phyloP scores from a whole-genome alignment of 148 eudicot genomes.

The Dianthus caryophyllus region DNA sequence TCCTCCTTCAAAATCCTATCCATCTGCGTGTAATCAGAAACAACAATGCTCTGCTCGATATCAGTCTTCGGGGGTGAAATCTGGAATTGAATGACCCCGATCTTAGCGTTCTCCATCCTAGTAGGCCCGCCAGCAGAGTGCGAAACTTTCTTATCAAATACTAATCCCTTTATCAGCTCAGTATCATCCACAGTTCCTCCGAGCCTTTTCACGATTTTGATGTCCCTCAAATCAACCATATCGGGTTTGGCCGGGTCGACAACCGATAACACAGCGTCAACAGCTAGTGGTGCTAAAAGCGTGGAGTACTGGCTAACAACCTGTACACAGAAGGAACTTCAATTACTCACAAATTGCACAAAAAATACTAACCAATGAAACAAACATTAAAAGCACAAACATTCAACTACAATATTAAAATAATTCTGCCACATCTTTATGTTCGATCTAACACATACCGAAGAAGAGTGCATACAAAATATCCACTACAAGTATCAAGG shows the following conservation, averaged over 20 bases:
- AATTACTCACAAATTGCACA: not conserved
- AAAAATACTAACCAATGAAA: not conserved
- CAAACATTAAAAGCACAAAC: not conserved
- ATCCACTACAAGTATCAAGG: too few species aligned
- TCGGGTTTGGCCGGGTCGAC: slow-evolving; percentile 76
- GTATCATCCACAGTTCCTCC: slow-evolving; percentile 98
- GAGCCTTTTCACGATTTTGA: slow-evolving; percentile 81
- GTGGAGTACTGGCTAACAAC: slow-evolving; percentile 92
- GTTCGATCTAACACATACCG: not conserved
- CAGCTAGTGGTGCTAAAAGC: slow-evolving; percentile 86
- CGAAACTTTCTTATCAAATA: slow-evolving; percentile 90
- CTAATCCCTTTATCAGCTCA: slow-evolving; percentile 74
- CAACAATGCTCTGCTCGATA: slow-evolving; percentile 91
- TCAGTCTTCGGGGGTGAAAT: slow-evolving; percentile 95
- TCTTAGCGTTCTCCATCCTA: slow-evolving; percentile 86
- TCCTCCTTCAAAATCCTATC: slow-evolving; percentile 94
- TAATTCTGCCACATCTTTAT: not conserved
- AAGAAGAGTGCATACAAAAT: too few species aligned
- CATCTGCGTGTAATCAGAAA: slow-evolving; percentile 91
- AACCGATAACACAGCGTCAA: slow-evolving; percentile 76
- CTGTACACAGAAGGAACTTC: not conserved
- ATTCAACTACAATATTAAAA: not conserved
- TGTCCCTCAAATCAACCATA: slow-evolving; percentile 74
- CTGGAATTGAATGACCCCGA: slow-evolving; percentile 89
- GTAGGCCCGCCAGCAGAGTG: slow-evolving; percentile 82